Percentiles rank a stretch among this genome's conserved stretches.
These are phyloP conservation scores for Populus trichocarpa DNA, from an alignment of 441 rosid genomes.

Conservation along the genomic window DNA sequence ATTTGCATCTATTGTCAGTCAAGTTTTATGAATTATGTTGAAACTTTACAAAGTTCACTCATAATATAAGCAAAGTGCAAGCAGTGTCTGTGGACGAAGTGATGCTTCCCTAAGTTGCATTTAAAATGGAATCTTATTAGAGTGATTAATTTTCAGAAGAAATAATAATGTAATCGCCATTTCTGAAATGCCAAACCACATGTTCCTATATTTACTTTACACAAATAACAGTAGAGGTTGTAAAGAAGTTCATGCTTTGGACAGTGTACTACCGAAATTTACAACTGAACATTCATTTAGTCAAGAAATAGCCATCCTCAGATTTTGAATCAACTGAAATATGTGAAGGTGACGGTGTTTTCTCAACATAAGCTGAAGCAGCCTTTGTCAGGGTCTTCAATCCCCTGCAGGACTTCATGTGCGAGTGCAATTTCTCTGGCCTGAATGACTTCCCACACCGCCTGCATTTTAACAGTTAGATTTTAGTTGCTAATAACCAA, in stretches of 20 bases:
- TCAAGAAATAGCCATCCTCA: constrained; percentile 18
- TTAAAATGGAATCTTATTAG: not conserved
- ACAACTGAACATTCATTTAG: constrained; percentile 2
- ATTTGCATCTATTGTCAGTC: not conserved
- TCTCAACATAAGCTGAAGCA: constrained; percentile 13
- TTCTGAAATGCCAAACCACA: not conserved
- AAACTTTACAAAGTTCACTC: not conserved
- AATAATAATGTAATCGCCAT: not conserved
- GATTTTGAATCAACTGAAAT: not conserved
- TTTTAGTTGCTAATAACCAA: not conserved
- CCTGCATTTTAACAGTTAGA: constrained; percentile 31
- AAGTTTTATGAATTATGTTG: not conserved
- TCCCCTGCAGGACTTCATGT: constrained; percentile 68
- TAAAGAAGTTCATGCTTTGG: not conserved
- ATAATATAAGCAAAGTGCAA: not conserved
- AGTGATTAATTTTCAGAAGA: not conserved
- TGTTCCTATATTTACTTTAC: not conserved
- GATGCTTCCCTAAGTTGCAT: not conserved
- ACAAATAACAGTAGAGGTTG: not conserved
- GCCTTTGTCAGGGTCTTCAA: constrained; percentile 32
- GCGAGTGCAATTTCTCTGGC: constrained; percentile 71
- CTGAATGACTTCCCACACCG: constrained; percentile 69
- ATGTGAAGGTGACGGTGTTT: constrained; percentile 8
- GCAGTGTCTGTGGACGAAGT: not conserved
- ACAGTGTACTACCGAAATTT: not conserved